A percentile compares a stretch with the other conserved stretches of the same genome.
Evolutionary conservation across 805 yeast species (phyloP).

Genomic region (Saccharomyces jurei): DNA sequence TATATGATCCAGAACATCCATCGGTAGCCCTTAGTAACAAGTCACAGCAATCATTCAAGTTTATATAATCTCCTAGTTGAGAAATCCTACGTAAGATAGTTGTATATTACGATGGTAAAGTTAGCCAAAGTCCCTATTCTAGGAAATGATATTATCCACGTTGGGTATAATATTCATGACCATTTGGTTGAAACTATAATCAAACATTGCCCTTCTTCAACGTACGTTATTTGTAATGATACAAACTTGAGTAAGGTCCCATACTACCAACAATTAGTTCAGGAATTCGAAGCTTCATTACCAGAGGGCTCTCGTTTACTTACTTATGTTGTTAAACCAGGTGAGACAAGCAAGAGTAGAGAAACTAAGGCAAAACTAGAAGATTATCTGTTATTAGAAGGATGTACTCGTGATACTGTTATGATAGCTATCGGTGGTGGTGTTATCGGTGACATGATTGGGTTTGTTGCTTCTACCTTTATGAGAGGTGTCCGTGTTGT

Average conservation of each 20-base stretch:
- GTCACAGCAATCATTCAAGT: background rate
- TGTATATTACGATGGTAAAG: slow-evolving; percentile 12
- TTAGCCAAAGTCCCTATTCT: slow-evolving; percentile 59
- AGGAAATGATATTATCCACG: slow-evolving; percentile 78
- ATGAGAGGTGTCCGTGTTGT: slow-evolving; percentile 95
- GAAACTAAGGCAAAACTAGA: slow-evolving; percentile 88
- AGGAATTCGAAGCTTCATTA: slow-evolving; percentile 37
- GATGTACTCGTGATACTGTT: slow-evolving; percentile 94
- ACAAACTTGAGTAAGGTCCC: slow-evolving; percentile 63
- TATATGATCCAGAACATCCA: background rate
- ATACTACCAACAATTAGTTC: slow-evolving; percentile 43
- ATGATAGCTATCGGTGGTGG: slow-evolving; percentile 96
- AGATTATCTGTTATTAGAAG: slow-evolving; percentile 71
- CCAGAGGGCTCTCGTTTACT: slow-evolving; percentile 57
- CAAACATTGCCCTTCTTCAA: slow-evolving; percentile 62
- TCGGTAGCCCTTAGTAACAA: background rate
- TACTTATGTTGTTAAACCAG: slow-evolving; percentile 75
- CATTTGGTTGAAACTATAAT: slow-evolving; percentile 68
- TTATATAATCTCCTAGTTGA: background rate
- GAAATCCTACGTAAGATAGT: background rate
- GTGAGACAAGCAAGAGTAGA: slow-evolving; percentile 84
- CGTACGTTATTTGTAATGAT: slow-evolving; percentile 88
- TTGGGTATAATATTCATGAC: slow-evolving; percentile 73
- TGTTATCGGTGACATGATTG: slow-evolving; percentile 97
- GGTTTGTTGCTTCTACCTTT: slow-evolving; percentile 97